Evolutionary conservation across 1,139 yeast genomes (phyloP), one percentile per base, ranked within the genome.

Genomic region (Candida gigantensis): DNA sequence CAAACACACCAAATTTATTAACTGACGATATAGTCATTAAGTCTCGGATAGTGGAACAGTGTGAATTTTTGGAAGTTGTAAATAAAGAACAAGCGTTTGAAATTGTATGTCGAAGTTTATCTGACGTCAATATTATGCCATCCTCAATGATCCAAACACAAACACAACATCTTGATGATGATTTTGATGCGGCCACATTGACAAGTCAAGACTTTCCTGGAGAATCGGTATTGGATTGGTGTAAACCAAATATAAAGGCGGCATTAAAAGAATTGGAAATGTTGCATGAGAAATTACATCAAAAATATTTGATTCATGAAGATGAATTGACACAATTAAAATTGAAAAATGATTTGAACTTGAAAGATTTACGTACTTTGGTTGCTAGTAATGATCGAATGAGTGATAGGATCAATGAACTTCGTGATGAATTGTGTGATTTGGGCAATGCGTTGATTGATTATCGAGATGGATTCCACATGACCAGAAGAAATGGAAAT

Each of bases 1-100:
- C 15, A 7, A 19, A 12, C 12, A 21, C 13, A 11, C 26, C 14
- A 13, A 19, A 18, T 27, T 34, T 31, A 10, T 24, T 34, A 9
- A 30, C 36, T 24, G 23, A 20, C 19, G 44, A 41, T 28, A 11
- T 21, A 5, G 34, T 37, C 4, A 31, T 39, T 10, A 40, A 34
- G 13, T 16, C 31, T 6, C 24, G 36, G 10, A 26, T 42, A 6
- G 32, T 33, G 11, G 35, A 39, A 15, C 31, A 36, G 19, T 21
- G 34, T 5, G 24, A 25, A 15, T 34, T 17, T 14, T 18, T 34
- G 10, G n/a, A n/a, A 2, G 18, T 9, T n/a, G 15, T 42, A 4
- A 18, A 35, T 14, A 42, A 40, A 32, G 12, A 30, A 6, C 37
- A 30, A 16, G 42, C 46, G n/a, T 41, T 32, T 23, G 35, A 30